Base-by-base conservation (phyloP, 140 eudicot species). In the Erigeron philadelphicus region DNA sequence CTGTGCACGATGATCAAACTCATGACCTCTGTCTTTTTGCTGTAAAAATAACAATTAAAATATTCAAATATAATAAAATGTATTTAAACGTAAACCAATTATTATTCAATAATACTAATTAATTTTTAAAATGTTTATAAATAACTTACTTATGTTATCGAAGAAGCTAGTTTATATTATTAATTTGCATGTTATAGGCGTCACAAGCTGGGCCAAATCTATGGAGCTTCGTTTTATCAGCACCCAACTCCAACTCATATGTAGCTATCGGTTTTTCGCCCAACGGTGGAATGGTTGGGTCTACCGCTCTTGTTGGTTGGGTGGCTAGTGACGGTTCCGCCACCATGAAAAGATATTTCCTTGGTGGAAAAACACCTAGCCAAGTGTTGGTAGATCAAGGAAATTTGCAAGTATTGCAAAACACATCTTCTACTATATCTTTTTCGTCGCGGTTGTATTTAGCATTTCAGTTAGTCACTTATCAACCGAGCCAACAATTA, bases 241-340 rank as follows among this genome's bases (percentile, higher is more conserved):
- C 95, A 6, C 93, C 95, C 18, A 84, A 78, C 80, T 44, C 84
- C 18, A 84, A 83, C 60, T 71, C 83, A 0, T 89, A 84, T 61
- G 67, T 87, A 1, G 99, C 79, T 10, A 85, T 93, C 15, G 99
- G 97, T 35, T 93, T 93, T 61, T 93, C 99, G 0, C 79, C 84
- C 1, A 48, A 70, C 23, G 97, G 99, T 9, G 79, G 60, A 16
- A 93, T 93, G 99, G 77, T 89, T 3, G 97, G 99, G 8, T 87
- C 99, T 2, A 87, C 73, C 38, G 96, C 99, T 8, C 47, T 93
- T 13, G 95, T 87, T 15, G 97, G 97, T 12, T 93, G 99, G 99
- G 41, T 79, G 41, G 63, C 62, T 4, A 17, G 60, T 12, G 79
- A 75, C 6, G 79, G 89, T 0, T 49, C 76, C 1, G 61, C 72